A percentile compares a stretch with the other conserved stretches of the same genome.
Evolutionary conservation across 331 rosid species (phyloP).

Genomic region (Ulmus americana): DNA sequence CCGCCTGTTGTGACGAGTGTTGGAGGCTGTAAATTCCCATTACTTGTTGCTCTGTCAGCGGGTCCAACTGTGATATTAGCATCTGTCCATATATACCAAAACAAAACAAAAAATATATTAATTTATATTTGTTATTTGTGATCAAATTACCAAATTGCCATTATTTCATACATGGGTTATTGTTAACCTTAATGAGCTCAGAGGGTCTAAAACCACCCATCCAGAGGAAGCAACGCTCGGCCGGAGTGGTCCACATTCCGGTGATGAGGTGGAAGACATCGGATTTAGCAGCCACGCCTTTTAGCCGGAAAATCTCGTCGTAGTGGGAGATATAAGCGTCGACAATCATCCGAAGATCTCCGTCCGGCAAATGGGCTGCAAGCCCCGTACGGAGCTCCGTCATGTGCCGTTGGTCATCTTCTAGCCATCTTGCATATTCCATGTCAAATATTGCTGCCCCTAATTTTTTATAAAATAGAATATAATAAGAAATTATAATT

Average conservation of each 20-base stretch:
- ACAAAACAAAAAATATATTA: background rate
- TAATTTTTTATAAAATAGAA: slow-evolving; percentile 7
- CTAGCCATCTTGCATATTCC: slow-evolving; percentile 90
- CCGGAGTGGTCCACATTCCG: slow-evolving; percentile 77
- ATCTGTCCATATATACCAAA: slow-evolving; percentile 30
- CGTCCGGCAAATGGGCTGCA: slow-evolving; percentile 53
- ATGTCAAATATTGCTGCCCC: slow-evolving; percentile 92
- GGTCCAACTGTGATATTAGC: slow-evolving; percentile 65
- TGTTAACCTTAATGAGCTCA: slow-evolving; percentile 62
- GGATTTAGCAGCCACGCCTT: slow-evolving; percentile 62
- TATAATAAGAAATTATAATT: no score
- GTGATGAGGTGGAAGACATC: slow-evolving; percentile 80
- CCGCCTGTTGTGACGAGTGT: slow-evolving; percentile 66
- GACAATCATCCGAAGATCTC: slow-evolving; percentile 48
- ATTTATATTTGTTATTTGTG: background rate
- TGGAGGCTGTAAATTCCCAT: slow-evolving; percentile 56
- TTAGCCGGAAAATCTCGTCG: slow-evolving; percentile 69
- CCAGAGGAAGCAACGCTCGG: slow-evolving; percentile 92
- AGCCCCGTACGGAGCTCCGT: slow-evolving; percentile 61
- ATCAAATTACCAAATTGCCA: no score
- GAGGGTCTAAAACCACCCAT: slow-evolving; percentile 94
- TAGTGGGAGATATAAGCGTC: slow-evolving; percentile 64
- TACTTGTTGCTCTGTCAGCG: slow-evolving; percentile 82
- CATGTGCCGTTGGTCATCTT: slow-evolving; percentile 77
- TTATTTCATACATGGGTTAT: no score